phyloP scores from a whole-genome alignment of 768 basidiomycete genomes.

The Podaxis mareebaensis region DNA sequence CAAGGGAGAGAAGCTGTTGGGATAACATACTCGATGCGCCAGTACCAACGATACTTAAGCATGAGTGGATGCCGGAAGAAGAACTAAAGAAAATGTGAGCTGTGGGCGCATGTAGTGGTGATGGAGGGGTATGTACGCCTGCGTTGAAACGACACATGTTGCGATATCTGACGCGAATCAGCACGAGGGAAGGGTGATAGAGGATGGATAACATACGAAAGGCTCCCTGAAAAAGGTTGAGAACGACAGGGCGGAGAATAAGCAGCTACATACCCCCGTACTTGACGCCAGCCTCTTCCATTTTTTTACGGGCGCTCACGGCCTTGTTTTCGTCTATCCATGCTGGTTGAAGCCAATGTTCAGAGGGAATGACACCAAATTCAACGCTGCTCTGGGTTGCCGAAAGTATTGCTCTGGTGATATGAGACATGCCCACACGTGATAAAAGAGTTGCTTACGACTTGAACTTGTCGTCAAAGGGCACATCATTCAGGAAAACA shows the following conservation, averaged over 20 bases:
- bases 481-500: constrained; percentile 85
- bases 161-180: constrained; percentile 51
- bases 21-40: constrained; percentile 49
- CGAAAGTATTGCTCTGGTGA: constrained; percentile 25
- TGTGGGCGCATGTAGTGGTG: constrained; percentile 29
- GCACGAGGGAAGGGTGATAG: constrained; percentile 1
- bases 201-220: not conserved
- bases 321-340: constrained; percentile 79
- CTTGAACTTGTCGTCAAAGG: constrained; percentile 77
- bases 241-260: not conserved
- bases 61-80: constrained; percentile 76
- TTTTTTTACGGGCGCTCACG: constrained; percentile 51
- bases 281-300: constrained; percentile 51
- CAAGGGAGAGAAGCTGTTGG: not conserved
- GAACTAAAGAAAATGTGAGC: constrained; percentile 44
- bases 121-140: constrained; percentile 43
- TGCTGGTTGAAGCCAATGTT: constrained; percentile 77
- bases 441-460: constrained; percentile 35
- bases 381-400: constrained; percentile 31
- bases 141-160: constrained; percentile 81
- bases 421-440: not conserved
- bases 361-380: constrained; percentile 66
- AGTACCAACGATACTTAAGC: constrained; percentile 74
- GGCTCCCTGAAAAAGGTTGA: constrained; percentile 33
- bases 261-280: constrained; percentile 37